A percentile compares a stretch with the other conserved stretches of the same genome.
Conservation (phyloP, 805 yeast species). For the Zygotorulaspora chibaensis region DNA sequence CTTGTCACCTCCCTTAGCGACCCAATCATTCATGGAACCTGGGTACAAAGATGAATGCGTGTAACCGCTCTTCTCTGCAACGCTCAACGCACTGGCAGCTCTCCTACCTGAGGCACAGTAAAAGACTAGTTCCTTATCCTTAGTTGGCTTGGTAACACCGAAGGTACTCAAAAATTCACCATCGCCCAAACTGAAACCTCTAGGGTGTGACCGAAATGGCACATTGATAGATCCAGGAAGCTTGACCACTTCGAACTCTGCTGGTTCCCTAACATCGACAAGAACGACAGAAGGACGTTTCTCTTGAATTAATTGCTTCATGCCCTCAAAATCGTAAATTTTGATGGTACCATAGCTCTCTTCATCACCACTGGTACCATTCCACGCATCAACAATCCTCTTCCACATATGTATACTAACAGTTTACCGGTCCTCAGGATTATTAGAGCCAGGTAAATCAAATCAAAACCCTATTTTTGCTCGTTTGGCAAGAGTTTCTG, state of each 20-base stretch:
- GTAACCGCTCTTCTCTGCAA: constrained; percentile 82
- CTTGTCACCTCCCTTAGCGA: constrained; percentile 29
- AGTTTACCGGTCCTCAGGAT: too few relatives aligned
- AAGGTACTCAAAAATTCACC: constrained; percentile 70
- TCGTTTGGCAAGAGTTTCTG: too few relatives aligned
- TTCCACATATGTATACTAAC: constrained; percentile 20
- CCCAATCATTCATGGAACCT: constrained; percentile 86
- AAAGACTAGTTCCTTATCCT: constrained; percentile 63
- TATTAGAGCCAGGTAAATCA: not conserved
- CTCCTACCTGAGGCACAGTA: constrained; percentile 88
- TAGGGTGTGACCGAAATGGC: constrained; percentile 80
- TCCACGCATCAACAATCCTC: constrained; percentile 27
- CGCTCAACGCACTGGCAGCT: constrained; percentile 73
- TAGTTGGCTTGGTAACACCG: constrained; percentile 68
- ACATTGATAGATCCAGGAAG: constrained; percentile 81
- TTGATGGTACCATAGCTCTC: constrained; percentile 36
- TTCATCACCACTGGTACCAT: constrained; percentile 18
- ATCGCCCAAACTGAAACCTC: constrained; percentile 66
- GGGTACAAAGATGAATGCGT: constrained; percentile 67
- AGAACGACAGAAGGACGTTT: constrained; percentile 47
- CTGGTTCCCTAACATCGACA: constrained; percentile 85
- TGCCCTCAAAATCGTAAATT: constrained; percentile 46
- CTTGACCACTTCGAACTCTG: constrained; percentile 61
- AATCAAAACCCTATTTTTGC: not conserved
- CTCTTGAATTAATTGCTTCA: constrained; percentile 42